Evolutionary conservation across 225 moss, liverwort and hornwort genomes (phyloP), one percentile per base, ranked within the genome.

Genomic region (Straminergon stramineum): DNA sequence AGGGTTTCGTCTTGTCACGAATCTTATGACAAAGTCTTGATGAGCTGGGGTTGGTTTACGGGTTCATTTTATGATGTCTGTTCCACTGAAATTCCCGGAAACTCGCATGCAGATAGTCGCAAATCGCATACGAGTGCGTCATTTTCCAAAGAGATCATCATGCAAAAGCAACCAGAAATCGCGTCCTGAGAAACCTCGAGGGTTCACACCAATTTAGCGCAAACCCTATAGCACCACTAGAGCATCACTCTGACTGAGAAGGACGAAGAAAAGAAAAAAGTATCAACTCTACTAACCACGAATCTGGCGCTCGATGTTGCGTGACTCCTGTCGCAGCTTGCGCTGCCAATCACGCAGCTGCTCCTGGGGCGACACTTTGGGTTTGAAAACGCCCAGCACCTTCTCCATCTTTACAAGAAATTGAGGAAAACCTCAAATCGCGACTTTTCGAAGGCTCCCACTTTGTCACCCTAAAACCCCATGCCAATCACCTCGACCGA

Each of bases 321-420:
- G 97, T 62, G 96, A 90, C 93, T 99, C 96, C 89, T 97, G 99
- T 64, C 96, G 92, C 81, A 99, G 89, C 92, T 99, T 99, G 45
- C 97, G 94, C 84, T 99, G 99, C 99, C 99, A 99, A 39, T 97
- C 97, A n/a, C 96, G 94, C 89, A 99, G 95, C 95, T 96, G 99
- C 93, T 99, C 94, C 87, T 97, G 96, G 10, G 97, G 96, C 41
- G 94, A 91, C 23, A 93, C 92, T 85, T 94, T 97, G 63, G 97
- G 96, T 90, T 94, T 95, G 90, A 99, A 91, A 34, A 94, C 89
- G 39, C 94, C 92, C 71, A 91, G 24, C 88, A 95, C 90, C 89
- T 94, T 92, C 92, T 95, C 95, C 95, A 95, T 95, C 88, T 58
- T 87, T 45, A 22, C 60, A 81, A 16, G 27, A 83, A 70, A 86